Evolutionary conservation across 805 yeast species (phyloP), one percentile per base, ranked within the genome.

Genomic region (Starmera quercuum): DNA sequence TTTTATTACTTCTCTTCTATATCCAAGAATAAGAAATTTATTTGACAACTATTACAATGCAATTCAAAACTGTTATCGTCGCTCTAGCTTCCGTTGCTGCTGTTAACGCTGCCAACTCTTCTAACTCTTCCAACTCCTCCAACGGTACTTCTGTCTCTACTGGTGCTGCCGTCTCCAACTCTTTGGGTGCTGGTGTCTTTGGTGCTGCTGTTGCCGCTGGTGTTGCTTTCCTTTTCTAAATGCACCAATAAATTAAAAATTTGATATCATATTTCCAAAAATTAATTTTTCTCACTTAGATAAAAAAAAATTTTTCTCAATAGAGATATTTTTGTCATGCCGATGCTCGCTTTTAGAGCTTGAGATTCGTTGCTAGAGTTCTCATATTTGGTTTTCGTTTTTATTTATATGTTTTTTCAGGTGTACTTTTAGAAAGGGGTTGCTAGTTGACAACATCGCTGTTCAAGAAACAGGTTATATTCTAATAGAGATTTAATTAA

Each of bases 201-300:
- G 88, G 86, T 73, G 87, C 83, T 53, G 84, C 79, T 58, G 83
- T 82, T 49, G 88, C 87, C 48, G 88, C 87, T 55, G 88, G 85
- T 72, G 78, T 79, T 42, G 69, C 67, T 53, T 62, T 63, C 63
- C 58, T 63, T 53, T 62, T 64, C 61, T 64, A 63, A 60, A 56
- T 23, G 12, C 6, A 23, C 26, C 26, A 23, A 23, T 14, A 23
- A 23, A 23, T 6, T 7, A 23, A 12, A 12, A 12, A 5, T 12
- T 23, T 23, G 12, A 9, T 6, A 7, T 12, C n/a, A 7, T 7
- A 12, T 23, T 23, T 7, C 6, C 12, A 23, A 8, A 21, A 21
- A 8, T 9, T 9, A 9, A 11, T 21, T 21, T 21, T 21, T 8
- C 11, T 21, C 23, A 21, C 8, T 8, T 21, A 9, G 8, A 11